Evolutionary conservation across 164 flowering plant species (phyloP), one percentile per base, ranked within the genome.

Genomic region (Sextonia rubra): DNA sequence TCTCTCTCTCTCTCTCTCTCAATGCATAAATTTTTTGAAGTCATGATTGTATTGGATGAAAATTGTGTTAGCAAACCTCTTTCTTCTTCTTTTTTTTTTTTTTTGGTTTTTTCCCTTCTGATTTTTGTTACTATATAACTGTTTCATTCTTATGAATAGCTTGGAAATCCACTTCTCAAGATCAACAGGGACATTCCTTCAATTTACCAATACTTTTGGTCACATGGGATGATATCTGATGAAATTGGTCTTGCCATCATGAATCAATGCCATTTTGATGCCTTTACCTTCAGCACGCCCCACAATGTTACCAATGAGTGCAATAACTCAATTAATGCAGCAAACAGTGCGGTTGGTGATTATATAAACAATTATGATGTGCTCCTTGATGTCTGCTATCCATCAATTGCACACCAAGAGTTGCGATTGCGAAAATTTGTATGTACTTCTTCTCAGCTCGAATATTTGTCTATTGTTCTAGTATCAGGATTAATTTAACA

Each of bases 221-320:
- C 99, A 3, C 97, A 94, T 62, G 97, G 97, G 72, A 87, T 94
- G 97, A 94, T 94, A 44, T 94, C 99, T 62, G 99, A 94, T 82
- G 97, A 94, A 82, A 48, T 91, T 69, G 93, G 94, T 27, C 89
- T 90, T 23, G 75, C 87, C 56, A 90, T 94, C 71, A 88, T 82
- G 86, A 88, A 83, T 2, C 83, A 92, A 8, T 92, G 99, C 74
- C 84, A 91, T 74, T 94, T 94, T 70, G 89, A 86, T 17, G 97
- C 91, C 72, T 94, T 90, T 66, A 74, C 77, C 20, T 86, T 78
- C 72, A 75, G 72, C 12, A 79, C 75, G 77, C 87, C 96, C 27
- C 94, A 94, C 77, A 91, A 94, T 69, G 84, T 79, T 52, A 32
- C 84, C 49, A 3, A 76, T 1, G 47, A 84, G 15, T 94, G 99